Percentiles rank a stretch among this genome's conserved stretches.
Conservation (phyloP, 2,329 filamentous ascomycete genomes). For the Rutstroemia sp. region DNA sequence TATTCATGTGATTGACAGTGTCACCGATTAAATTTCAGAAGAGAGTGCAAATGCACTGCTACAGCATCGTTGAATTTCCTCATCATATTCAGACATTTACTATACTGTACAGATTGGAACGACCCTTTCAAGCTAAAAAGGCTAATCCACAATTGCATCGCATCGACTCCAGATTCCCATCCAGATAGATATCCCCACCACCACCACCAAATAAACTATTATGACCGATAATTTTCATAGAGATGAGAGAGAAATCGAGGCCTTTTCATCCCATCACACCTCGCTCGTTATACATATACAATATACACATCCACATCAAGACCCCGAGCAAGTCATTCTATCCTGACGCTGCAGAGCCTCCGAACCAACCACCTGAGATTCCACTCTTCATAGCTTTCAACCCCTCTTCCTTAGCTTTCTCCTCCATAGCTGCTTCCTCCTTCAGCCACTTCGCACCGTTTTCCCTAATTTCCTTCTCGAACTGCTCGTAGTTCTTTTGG, state of each 20-base stretch:
- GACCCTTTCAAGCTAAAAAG: too few species aligned
- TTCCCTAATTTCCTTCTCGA: constrained; percentile 86
- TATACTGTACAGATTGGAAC: too few species aligned
- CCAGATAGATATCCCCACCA: not conserved
- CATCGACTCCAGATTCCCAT: not conserved
- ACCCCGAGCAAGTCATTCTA: not conserved
- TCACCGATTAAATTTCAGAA: too few species aligned
- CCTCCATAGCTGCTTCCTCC: constrained; percentile 82
- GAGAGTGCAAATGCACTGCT: too few species aligned
- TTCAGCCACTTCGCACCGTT: constrained; percentile 95
- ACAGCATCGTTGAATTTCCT: too few species aligned
- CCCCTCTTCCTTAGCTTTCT: constrained; percentile 82
- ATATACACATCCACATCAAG: too few species aligned
- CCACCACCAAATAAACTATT: not conserved
- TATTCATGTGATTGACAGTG: too few species aligned
- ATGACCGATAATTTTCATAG: not conserved
- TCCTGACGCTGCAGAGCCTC: constrained; percentile 6
- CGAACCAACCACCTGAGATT: constrained; percentile 51
- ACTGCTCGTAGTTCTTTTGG: constrained; percentile 77
- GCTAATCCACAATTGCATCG: not conserved
- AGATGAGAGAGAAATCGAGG: not conserved
- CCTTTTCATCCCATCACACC: not conserved
- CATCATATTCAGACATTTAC: too few species aligned
- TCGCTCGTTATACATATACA: not conserved
- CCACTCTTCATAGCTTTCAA: constrained; percentile 88